phyloP scores from a whole-genome alignment of 208 protist species.

The Leishmania aethiopica region DNA sequence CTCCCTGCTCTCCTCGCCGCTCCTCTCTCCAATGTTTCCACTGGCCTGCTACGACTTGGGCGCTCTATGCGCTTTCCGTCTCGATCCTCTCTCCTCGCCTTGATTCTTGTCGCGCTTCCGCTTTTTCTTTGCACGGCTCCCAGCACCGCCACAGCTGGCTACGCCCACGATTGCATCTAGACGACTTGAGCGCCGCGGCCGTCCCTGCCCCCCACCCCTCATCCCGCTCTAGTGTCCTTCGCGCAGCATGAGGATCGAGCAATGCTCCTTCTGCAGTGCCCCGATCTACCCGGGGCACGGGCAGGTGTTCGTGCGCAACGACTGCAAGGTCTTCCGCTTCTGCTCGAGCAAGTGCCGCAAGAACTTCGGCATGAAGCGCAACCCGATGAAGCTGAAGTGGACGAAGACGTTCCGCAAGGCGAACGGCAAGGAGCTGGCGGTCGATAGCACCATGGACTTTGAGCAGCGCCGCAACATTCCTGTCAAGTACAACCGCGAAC shows the following conservation, averaged over 20 bases:
- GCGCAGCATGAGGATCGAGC: conserved; percentile 95
- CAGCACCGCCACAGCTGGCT: background rate
- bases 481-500: conserved; percentile 99
- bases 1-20: background rate
- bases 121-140: background rate
- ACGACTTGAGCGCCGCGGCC: background rate
- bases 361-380: conserved; percentile 99
- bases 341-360: conserved; percentile 99
- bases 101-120: background rate
- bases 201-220: background rate
- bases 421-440: conserved; percentile 97
- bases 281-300: conserved; percentile 99
- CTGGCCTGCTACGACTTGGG: background rate
- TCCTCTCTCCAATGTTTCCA: background rate
- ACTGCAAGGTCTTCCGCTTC: conserved; percentile 97
- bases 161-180: background rate
- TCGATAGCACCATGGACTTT: conserved; percentile 99
- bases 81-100: background rate
- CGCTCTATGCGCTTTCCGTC: background rate
- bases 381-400: conserved; percentile 99
- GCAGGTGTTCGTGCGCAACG: conserved; percentile 99
- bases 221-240: background rate
- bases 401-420: conserved; percentile 99
- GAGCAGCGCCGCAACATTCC: conserved; percentile 98
- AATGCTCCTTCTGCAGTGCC: conserved; percentile 98